These are phyloP conservation scores for Coprinopsis marcescibilis DNA, from an alignment of 768 basidiomycete genomes.

Conservation along the genomic window DNA sequence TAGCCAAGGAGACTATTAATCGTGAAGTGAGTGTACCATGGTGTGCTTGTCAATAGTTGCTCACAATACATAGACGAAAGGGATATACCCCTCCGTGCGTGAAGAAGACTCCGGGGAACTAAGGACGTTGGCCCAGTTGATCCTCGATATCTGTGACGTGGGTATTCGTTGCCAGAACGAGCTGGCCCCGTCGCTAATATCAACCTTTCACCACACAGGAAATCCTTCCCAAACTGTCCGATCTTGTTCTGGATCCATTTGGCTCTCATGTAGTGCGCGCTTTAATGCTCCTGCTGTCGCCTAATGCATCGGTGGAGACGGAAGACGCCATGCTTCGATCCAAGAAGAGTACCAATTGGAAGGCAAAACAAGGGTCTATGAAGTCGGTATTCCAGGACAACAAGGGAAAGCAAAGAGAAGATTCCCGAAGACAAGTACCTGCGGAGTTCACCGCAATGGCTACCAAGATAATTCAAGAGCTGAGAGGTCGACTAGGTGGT, in stretches of 20 bases:
- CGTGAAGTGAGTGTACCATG: slow-evolving; percentile 48
- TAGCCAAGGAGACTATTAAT: slow-evolving; percentile 56
- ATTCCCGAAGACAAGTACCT: slow-evolving; percentile 28
- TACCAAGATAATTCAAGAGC: slow-evolving; percentile 38
- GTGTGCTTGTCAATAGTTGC: background rate
- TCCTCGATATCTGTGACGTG: slow-evolving; percentile 63
- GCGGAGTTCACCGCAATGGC: slow-evolving; percentile 43
- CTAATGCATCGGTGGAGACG: slow-evolving; percentile 40
- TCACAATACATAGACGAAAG: slow-evolving; percentile 36
- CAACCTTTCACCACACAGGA: slow-evolving; percentile 45
- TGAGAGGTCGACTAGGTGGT: slow-evolving; percentile 49
- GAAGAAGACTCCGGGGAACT: slow-evolving; percentile 58
- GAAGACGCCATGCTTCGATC: slow-evolving; percentile 41
- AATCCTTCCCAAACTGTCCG: slow-evolving; percentile 54
- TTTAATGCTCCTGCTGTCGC: slow-evolving; percentile 72
- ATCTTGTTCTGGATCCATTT: slow-evolving; percentile 77
- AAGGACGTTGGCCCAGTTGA: slow-evolving; percentile 54
- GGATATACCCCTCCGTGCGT: slow-evolving; percentile 44
- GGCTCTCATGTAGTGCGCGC: slow-evolving; percentile 88
- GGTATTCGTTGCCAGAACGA: slow-evolving; percentile 12
- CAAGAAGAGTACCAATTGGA: slow-evolving; percentile 80
- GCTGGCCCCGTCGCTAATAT: background rate
- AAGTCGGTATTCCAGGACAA: slow-evolving; percentile 64
- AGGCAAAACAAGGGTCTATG: slow-evolving; percentile 74
- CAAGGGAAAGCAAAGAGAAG: slow-evolving; percentile 31